These are phyloP conservation scores for Mortierella sp. DNA, from an alignment of 371 early-diverging fungal species.

Conservation along the genomic window DNA sequence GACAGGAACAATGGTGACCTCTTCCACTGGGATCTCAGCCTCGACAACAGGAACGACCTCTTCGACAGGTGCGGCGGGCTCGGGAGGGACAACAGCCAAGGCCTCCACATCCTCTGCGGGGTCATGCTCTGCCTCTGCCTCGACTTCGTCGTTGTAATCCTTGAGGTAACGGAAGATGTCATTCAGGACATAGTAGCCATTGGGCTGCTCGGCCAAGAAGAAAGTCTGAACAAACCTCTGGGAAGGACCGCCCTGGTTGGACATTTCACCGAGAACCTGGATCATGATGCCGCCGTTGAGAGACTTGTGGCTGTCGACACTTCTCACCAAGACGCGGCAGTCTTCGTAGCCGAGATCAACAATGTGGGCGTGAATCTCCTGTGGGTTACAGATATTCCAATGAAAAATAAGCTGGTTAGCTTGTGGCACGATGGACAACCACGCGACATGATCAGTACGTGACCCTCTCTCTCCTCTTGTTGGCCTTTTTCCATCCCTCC, in stretches of 20 bases:
- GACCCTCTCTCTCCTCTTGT: not conserved
- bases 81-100: too few relatives aligned
- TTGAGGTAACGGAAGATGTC: slow-evolving; percentile 95
- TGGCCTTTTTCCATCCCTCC: not conserved
- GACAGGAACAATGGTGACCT: not conserved
- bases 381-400: not conserved
- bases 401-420: not conserved
- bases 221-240: slow-evolving; percentile 95
- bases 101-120: slow-evolving; percentile 6
- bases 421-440: not conserved
- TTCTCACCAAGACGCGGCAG: slow-evolving; percentile 87
- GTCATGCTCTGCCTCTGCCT: slow-evolving; percentile 45
- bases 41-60: not conserved
- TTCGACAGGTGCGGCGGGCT: slow-evolving; percentile 15
- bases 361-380: slow-evolving; percentile 85
- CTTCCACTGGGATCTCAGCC: not conserved
- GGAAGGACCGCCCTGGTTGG: slow-evolving; percentile 79
- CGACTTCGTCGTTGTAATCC: slow-evolving; percentile 67
- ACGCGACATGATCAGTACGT: slow-evolving; percentile 6
- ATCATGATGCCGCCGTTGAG: slow-evolving; percentile 83
- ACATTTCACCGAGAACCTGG: slow-evolving; percentile 94
- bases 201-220: slow-evolving; percentile 89
- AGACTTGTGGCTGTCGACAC: slow-evolving; percentile 89
- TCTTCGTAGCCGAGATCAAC: slow-evolving; percentile 79
- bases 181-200: slow-evolving; percentile 93